Percentiles rank a stretch among this genome's conserved stretches.
phyloP scores from a whole-genome alignment of 495 filamentous ascomycete genomes.

The Hypoxylon rickii region DNA sequence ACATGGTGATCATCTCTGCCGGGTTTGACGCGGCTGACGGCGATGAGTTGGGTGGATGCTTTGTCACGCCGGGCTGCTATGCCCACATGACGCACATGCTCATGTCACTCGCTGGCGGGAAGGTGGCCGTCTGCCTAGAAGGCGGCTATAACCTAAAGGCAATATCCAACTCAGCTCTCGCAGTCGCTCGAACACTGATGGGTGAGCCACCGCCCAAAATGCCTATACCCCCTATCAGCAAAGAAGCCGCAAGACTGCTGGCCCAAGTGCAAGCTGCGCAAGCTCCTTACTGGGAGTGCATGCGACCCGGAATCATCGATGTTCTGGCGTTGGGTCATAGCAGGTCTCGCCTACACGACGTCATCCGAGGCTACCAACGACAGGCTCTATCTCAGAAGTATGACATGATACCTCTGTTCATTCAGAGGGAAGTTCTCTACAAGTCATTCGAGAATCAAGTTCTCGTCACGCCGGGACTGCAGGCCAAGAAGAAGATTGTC shows the following conservation, averaged over 20 bases:
- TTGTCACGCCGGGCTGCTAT: conserved; percentile 87
- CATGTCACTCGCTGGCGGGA: conserved; percentile 91
- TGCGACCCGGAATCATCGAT: conserved; percentile 56
- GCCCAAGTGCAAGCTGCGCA: conserved; percentile 57
- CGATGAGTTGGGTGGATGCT: conserved; percentile 89
- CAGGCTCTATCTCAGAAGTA: conserved; percentile 69
- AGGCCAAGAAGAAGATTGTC: conserved; percentile 56
- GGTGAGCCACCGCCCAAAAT: conserved; percentile 84
- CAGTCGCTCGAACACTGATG: conserved; percentile 91
- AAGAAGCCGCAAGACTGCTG: conserved; percentile 54
- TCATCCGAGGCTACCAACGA: conserved; percentile 74
- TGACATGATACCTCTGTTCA: conserved; percentile 73
- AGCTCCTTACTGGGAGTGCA: conserved; percentile 64
- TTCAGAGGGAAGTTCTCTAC: conserved; percentile 71
- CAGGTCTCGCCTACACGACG: conserved; percentile 57
- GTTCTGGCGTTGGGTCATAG: conserved; percentile 45
- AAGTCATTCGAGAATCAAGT: conserved; percentile 88
- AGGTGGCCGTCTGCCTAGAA: conserved; percentile 89
- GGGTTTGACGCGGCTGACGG: conserved; percentile 96
- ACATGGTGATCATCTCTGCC: conserved; percentile 93
- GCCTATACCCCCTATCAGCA: conserved; percentile 53
- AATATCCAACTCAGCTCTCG: conserved; percentile 88
- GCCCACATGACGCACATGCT: conserved; percentile 99
- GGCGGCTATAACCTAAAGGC: conserved; percentile 94
- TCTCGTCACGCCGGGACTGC: conserved; percentile 65